Evolutionary conservation across 129 eudicot species (phyloP).

Genomic region (Deinandra increscens): DNA sequence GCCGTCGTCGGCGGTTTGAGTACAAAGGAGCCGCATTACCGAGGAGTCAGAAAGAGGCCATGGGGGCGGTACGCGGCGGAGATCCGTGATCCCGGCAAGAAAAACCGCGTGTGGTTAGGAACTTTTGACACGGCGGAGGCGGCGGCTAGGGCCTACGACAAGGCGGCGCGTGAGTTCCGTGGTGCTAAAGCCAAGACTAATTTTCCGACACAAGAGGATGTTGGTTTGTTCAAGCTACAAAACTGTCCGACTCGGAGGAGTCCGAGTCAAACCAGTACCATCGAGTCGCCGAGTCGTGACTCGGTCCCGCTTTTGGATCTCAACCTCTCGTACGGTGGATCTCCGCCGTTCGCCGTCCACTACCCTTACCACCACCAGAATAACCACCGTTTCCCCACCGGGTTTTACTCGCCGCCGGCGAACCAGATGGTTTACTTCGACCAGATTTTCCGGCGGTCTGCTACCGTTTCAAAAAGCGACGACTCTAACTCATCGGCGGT

Average conservation of each 20-base stretch:
- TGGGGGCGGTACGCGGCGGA: slow-evolving; percentile 72
- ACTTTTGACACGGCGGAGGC: slow-evolving; percentile 65
- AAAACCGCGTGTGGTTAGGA: slow-evolving; percentile 44
- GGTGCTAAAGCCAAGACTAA: slow-evolving; percentile 54
- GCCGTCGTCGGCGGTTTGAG: background rate
- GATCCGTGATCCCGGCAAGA: slow-evolving; percentile 46
- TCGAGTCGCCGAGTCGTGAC: slow-evolving; percentile 51
- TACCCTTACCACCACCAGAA: slow-evolving; percentile 28
- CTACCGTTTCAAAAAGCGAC: slow-evolving; percentile 41
- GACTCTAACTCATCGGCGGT: slow-evolving; percentile 59
- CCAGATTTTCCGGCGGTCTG: slow-evolving; percentile 24
- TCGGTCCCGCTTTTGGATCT: slow-evolving; percentile 37
- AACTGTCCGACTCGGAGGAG: slow-evolving; percentile 27
- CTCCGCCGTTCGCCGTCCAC: slow-evolving; percentile 15
- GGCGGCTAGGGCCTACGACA: slow-evolving; percentile 56
- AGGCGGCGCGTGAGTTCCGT: slow-evolving; percentile 55
- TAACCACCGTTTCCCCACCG: background rate
- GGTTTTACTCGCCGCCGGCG: background rate
- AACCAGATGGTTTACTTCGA: slow-evolving; percentile 37
- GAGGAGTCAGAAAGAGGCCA: slow-evolving; percentile 79
- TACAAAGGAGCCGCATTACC: slow-evolving; percentile 41
- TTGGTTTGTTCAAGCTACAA: slow-evolving; percentile 10
- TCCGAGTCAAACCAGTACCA: slow-evolving; percentile 61
- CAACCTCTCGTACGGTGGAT: slow-evolving; percentile 32
- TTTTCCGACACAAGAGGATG: slow-evolving; percentile 33